Evolutionary conservation across 805 yeast genomes (phyloP).

Genomic region (Kluyveromyces dobzhanskii): DNA sequence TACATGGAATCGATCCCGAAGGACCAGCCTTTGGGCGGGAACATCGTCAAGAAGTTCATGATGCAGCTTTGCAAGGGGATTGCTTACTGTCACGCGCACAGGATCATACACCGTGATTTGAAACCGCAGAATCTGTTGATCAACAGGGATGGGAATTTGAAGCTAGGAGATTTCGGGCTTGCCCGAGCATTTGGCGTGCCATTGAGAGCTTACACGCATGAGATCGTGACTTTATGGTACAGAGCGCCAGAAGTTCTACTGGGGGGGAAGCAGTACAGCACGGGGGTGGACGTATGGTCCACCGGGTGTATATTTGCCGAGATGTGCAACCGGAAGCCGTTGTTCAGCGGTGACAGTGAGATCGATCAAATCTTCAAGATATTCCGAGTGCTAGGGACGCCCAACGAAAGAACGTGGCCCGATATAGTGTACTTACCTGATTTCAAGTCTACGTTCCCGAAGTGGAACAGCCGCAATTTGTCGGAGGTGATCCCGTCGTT

Average conservation of each 20-base stretch:
- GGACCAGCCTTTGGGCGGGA: constrained; percentile 82
- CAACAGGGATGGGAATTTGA: constrained; percentile 81
- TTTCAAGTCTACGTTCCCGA: constrained; percentile 74
- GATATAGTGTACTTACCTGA: constrained; percentile 88
- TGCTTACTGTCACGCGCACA: constrained; percentile 53
- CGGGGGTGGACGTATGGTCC: constrained; percentile 97
- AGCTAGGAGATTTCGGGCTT: constrained; percentile 92
- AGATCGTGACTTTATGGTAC: constrained; percentile 96
- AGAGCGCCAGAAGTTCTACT: constrained; percentile 94
- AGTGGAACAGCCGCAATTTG: constrained; percentile 84
- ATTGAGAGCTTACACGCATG: constrained; percentile 93
- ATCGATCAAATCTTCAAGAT: constrained; percentile 92
- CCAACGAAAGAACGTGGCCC: constrained; percentile 94
- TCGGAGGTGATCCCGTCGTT: constrained; percentile 69
- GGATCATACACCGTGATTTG: constrained; percentile 66
- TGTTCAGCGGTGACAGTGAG: constrained; percentile 93
- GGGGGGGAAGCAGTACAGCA: constrained; percentile 92
- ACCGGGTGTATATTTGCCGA: constrained; percentile 98
- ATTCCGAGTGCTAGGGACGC: constrained; percentile 92
- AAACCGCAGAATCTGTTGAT: constrained; percentile 94
- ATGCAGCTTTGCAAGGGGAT: constrained; percentile 87
- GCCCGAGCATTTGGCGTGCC: constrained; percentile 98
- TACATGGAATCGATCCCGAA: constrained; percentile 88
- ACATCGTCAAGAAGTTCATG: constrained; percentile 84
- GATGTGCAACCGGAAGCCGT: constrained; percentile 96